Evolutionary conservation across 2,329 filamentous ascomycete species (phyloP), one percentile per base, ranked within the genome.

Genomic region (Capronia epimyces): DNA sequence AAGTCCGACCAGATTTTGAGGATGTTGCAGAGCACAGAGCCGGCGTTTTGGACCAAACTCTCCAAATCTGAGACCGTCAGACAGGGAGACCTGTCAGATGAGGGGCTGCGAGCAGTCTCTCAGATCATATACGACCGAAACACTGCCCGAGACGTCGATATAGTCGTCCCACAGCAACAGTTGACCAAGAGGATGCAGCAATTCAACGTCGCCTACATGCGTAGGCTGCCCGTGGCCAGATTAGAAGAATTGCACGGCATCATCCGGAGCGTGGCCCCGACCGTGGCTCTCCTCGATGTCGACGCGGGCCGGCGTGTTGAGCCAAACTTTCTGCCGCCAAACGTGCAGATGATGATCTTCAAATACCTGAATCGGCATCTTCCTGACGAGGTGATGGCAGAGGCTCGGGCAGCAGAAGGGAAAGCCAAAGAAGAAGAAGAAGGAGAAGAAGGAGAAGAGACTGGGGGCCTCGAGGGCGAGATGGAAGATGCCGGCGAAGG

Each of bases 101-200:
- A 39, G 3, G 34, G 29, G 5, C 16, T 44, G 7, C 29, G 16
- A n/a, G 40, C 20, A 7, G 40, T 44, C 34, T 29, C 15, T 15
- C 24, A 37, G 10, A 50, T 50, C 31, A 40, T 50, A 13, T 25
- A 44, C 15, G 16, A 27, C 2, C 47, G 41, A 16, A 31, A 50
- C 27, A 27, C 25, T 13, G 34, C 40, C 16, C 27, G 29, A 29
- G 40, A 44, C 10, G 32, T 50, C 21, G 31, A 50, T 5, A 42
- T 49, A 9, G 3, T 29, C 1, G 40, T 50, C 15, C 47, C 41
- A n/a, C 41, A 45, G 41, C 13, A 31, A 9, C 2, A 39, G 15
- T 15, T 45, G 10, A 50, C 40, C 3, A 7, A 16, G 13, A 21
- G 37, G 10, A 44, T 50, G 40, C 24, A 16, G 31, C 31, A 40